Conservation (phyloP, 2,329 filamentous ascomycete genomes). For the Paracorniculantispora psalliotae region DNA sequence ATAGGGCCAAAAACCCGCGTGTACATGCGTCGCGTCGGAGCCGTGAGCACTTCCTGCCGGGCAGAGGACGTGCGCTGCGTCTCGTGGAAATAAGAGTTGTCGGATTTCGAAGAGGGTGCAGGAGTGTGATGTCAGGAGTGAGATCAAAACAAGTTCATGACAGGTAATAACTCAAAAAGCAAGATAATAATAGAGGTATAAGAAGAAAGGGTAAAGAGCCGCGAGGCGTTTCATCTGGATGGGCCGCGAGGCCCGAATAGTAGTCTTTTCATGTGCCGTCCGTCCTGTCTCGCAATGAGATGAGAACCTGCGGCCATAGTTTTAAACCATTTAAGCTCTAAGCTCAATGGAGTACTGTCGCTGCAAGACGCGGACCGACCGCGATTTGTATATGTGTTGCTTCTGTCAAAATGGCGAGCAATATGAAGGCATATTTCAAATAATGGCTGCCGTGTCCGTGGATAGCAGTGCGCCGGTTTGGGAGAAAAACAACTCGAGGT, state of each 20-base stretch:
- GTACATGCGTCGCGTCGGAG: not conserved
- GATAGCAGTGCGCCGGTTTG: not conserved
- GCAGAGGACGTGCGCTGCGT: not conserved
- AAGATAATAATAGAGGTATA: not conserved
- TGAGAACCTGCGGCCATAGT: slow-evolving; percentile 14
- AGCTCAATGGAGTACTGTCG: not conserved
- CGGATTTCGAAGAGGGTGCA: not conserved
- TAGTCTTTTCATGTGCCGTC: slow-evolving; percentile 5
- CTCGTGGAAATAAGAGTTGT: not conserved
- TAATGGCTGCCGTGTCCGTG: not conserved
- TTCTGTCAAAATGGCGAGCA: not conserved
- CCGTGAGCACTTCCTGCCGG: not conserved
- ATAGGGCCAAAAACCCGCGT: not conserved
- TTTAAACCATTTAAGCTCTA: not conserved
- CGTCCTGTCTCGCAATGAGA: slow-evolving; percentile 11
- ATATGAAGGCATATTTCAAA: not conserved
- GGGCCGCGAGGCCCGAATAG: slow-evolving; percentile 24
- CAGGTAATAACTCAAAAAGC: not conserved
- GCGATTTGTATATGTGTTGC: not conserved
- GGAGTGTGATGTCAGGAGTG: not conserved
- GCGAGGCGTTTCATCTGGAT: slow-evolving; percentile 26
- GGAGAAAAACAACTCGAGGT: not conserved
- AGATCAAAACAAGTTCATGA: not conserved
- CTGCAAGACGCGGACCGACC: not conserved
- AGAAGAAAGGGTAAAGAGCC: slow-evolving; percentile 17